A percentile compares a stretch with the other conserved stretches of the same genome.
phyloP scores from a whole-genome alignment of 2,329 filamentous ascomycete genomes.

The Zymoseptoria ardabiliae region DNA sequence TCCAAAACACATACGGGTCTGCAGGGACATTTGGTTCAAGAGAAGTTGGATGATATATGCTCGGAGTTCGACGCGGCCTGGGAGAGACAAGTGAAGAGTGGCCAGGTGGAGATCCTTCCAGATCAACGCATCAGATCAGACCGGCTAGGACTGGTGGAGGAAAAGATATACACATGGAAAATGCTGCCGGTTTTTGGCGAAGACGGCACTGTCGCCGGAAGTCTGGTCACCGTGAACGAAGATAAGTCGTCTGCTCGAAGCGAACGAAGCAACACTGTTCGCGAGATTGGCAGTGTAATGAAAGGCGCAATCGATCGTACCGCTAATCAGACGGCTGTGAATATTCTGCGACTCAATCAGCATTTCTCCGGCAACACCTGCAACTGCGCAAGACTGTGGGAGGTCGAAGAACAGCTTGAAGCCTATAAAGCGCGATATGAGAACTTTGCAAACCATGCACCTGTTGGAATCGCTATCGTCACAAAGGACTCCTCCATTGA shows the following conservation, averaged over 20 bases:
- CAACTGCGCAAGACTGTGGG: conserved; percentile 14
- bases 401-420: conserved; percentile 9
- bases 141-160: conserved; percentile 16
- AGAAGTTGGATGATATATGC: conserved; percentile 9
- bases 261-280: conserved; percentile 12
- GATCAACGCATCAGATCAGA: conserved; percentile 14
- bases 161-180: conserved; percentile 13
- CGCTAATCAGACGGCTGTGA: conserved; percentile 8
- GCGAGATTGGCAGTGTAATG: conserved; percentile 11
- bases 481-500: conserved; percentile 9
- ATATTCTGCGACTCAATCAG: conserved; percentile 10
- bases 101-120: conserved; percentile 5
- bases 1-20: conserved; percentile 10
- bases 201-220: conserved; percentile 9
- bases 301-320: conserved; percentile 11
- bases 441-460: conserved; percentile 15
- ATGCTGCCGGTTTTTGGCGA: conserved; percentile 14
- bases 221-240: conserved; percentile 12
- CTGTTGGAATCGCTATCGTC: conserved; percentile 10
- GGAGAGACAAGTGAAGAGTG: conserved; percentile 6
- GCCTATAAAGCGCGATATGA: conserved; percentile 11
- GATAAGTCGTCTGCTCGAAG: conserved; percentile 11
- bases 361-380: conserved; percentile 12
- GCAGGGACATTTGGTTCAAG: conserved; percentile 9
- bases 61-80: conserved; percentile 8